Conservation (phyloP, 148 eudicot species). For the Spergularia marina region DNA sequence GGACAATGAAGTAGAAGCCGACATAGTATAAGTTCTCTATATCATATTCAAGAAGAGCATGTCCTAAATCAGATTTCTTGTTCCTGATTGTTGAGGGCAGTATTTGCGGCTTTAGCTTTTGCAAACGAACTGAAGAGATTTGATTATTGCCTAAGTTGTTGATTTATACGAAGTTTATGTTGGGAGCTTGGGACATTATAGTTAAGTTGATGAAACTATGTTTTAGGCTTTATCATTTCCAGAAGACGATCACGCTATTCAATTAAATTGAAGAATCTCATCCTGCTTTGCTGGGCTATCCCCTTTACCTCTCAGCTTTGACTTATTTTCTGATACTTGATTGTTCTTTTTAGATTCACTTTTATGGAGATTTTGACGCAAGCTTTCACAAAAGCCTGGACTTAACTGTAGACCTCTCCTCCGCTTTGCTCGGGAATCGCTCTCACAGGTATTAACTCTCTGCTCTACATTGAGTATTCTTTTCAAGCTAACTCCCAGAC, state of each 20-base stretch:
- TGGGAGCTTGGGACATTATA: neutral
- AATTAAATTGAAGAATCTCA: neutral
- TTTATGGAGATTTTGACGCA: slow-evolving; percentile 84
- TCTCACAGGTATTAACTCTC: slow-evolving; percentile 58
- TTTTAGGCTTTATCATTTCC: neutral
- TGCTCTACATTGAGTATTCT: neutral
- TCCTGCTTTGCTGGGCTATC: neutral
- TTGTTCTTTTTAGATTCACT: slow-evolving; percentile 50
- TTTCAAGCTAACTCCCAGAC: neutral
- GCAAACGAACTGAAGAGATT: neutral
- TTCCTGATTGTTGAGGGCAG: neutral
- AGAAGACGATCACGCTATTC: neutral
- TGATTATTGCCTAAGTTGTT: neutral
- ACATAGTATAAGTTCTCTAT: neutral
- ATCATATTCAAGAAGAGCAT: neutral
- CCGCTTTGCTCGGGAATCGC: slow-evolving; percentile 82
- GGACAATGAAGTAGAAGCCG: neutral
- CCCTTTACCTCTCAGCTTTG: too few relatives aligned
- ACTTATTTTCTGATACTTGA: neutral
- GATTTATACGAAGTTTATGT: neutral
- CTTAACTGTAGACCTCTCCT: slow-evolving; percentile 61
- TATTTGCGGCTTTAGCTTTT: neutral
- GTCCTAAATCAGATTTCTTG: neutral
- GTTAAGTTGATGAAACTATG: neutral
- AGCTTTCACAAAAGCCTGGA: slow-evolving; percentile 93